Percentiles rank a stretch among this genome's conserved stretches.
These are phyloP conservation scores for Rhododendron williamsianum DNA, from an alignment of 148 eudicot genomes.

Conservation along the genomic window DNA sequence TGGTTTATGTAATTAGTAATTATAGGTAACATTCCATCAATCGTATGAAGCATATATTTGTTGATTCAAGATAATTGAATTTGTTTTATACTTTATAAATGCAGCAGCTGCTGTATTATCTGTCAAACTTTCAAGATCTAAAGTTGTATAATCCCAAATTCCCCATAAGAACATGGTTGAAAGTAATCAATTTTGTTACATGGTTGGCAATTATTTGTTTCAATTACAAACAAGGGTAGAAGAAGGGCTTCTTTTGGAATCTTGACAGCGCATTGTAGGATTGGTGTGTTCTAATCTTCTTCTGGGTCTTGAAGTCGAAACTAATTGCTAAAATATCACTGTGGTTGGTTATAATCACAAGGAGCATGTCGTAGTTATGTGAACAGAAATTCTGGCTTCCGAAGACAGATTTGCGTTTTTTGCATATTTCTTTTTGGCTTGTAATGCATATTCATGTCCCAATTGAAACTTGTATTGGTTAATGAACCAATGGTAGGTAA, in stretches of 20 bases:
- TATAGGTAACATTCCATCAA: neutral
- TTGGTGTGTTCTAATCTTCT: neutral
- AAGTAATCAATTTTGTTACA: neutral
- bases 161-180: neutral
- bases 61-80: neutral
- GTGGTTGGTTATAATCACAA: neutral
- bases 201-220: neutral
- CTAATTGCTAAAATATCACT: neutral
- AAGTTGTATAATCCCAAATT: neutral
- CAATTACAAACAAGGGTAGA: neutral
- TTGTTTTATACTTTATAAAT: neutral
- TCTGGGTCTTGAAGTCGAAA: neutral
- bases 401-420: neutral
- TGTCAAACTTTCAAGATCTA: neutral
- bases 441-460: neutral
- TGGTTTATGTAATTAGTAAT: neutral
- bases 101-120: neutral
- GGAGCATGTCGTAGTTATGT: neutral
- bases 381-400: neutral
- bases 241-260: neutral
- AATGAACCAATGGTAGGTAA: neutral
- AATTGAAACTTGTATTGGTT: neutral
- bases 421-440: neutral
- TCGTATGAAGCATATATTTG: neutral
- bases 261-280: neutral